phyloP scores from a whole-genome alignment of 441 rosid genomes.

The Erodium chrysanthum region DNA sequence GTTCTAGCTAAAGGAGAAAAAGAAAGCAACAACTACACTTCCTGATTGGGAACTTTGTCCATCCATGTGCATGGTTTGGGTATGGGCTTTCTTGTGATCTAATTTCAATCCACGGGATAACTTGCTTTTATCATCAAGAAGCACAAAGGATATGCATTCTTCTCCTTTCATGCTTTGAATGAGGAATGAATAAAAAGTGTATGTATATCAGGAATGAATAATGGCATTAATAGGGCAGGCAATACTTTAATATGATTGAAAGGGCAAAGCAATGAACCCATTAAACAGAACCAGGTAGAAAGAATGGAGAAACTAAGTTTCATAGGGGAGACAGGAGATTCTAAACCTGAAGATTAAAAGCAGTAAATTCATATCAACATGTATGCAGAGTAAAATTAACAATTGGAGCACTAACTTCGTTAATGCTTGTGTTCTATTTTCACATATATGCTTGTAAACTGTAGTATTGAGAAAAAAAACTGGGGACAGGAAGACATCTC shows the following conservation, averaged over 20 bases:
- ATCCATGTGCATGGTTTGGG: conserved; percentile 1
- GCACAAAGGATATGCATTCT: not conserved
- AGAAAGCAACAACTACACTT: not conserved
- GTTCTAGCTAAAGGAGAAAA: not conserved
- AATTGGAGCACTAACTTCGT: not conserved
- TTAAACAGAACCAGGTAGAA: not conserved
- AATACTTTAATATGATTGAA: not conserved
- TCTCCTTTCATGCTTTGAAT: not conserved
- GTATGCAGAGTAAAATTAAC: not conserved
- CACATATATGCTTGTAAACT: not conserved
- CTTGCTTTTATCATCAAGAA: not conserved
- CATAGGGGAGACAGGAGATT: conserved; percentile 4
- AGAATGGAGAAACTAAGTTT: not conserved
- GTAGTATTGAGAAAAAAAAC: not conserved
- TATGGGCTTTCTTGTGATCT: conserved; percentile 1
- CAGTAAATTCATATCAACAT: not conserved
- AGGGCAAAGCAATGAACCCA: not conserved
- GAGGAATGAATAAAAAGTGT: not conserved
- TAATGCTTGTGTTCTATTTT: not conserved
- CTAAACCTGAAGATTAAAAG: not conserved
- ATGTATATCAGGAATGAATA: not conserved
- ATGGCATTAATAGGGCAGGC: not conserved
- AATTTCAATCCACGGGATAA: not conserved
- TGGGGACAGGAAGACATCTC: conserved; percentile 14
- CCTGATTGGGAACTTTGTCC: not conserved